These are phyloP conservation scores for Chytriomyces hyalinus DNA, from an alignment of 192 early-diverging fungal genomes.

Conservation along the genomic window DNA sequence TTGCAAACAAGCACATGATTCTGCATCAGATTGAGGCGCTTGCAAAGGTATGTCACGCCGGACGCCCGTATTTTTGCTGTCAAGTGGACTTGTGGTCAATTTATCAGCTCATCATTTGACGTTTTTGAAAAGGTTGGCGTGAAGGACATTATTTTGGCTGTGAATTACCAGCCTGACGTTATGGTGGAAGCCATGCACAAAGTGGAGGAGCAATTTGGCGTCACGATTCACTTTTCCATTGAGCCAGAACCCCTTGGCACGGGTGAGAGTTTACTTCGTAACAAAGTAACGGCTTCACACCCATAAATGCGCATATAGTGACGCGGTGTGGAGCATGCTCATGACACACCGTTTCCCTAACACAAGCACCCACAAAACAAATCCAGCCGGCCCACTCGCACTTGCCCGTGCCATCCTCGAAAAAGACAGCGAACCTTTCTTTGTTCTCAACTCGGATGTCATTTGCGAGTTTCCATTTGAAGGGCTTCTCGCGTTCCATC, in stretches of 20 bases:
- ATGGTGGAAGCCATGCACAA: constrained; percentile 93
- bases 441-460: constrained; percentile 98
- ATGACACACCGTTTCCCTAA: background rate
- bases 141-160: constrained; percentile 95
- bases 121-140: constrained; percentile 82
- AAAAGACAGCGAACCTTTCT: constrained; percentile 91
- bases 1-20: constrained; percentile 99
- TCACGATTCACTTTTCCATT: constrained; percentile 95
- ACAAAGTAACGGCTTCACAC: background rate
- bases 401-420: constrained; percentile 89
- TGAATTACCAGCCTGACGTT: constrained; percentile 98
- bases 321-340: too few relatives aligned
- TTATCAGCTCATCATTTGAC: background rate
- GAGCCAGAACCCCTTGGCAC: constrained; percentile 97
- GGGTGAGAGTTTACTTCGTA: constrained; percentile 37
- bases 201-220: constrained; percentile 87
- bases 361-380: constrained; percentile 21
- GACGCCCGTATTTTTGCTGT: background rate
- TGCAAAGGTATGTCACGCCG: constrained; percentile 73
- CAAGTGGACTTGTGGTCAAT: background rate
- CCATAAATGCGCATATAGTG: background rate
- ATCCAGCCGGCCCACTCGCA: constrained; percentile 86
- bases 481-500: constrained; percentile 87
- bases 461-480: constrained; percentile 99
- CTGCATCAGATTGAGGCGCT: constrained; percentile 98